phyloP scores from a whole-genome alignment of 108 stramenopile genomes.

The Cyclotella atomus region DNA sequence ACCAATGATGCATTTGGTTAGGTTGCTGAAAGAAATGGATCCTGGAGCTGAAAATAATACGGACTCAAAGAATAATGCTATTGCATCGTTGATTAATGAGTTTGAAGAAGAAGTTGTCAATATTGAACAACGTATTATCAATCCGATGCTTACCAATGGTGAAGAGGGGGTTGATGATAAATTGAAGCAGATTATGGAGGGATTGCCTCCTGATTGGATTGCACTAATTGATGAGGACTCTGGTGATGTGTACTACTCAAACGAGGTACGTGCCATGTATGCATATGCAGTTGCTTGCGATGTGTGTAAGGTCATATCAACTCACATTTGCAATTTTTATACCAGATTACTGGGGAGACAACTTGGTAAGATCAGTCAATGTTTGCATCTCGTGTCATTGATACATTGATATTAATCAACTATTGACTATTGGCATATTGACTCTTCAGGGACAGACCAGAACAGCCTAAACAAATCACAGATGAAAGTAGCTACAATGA shows the following conservation, averaged over 20 bases:
- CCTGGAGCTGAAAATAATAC: background rate
- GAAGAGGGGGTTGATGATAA: background rate
- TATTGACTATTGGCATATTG: no score
- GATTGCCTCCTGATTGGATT: constrained; percentile 66
- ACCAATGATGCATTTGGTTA: constrained; percentile 23
- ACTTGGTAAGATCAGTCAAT: constrained; percentile 35
- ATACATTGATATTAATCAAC: no score
- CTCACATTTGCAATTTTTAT: background rate
- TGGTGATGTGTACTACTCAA: constrained; percentile 79
- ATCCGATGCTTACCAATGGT: background rate
- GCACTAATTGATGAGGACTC: constrained; percentile 67
- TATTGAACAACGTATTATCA: constrained; percentile 1
- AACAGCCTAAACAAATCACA: background rate
- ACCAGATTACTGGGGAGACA: constrained; percentile 67
- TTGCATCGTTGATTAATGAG: constrained; percentile 16
- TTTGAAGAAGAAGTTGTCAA: constrained; percentile 9
- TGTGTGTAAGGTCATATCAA: no score
- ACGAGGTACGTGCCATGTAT: constrained; percentile 64
- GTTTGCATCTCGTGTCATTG: no score
- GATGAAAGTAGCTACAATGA: background rate
- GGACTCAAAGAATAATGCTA: background rate
- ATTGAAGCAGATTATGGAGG: background rate
- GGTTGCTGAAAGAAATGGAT: constrained; percentile 19
- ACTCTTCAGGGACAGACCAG: constrained; percentile 31
- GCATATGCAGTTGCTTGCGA: no score